A percentile compares a stretch with the other conserved stretches of the same genome.
Evolutionary conservation across 2,329 filamentous ascomycete genomes (phyloP).

Genomic region (Byssothecium circinans): DNA sequence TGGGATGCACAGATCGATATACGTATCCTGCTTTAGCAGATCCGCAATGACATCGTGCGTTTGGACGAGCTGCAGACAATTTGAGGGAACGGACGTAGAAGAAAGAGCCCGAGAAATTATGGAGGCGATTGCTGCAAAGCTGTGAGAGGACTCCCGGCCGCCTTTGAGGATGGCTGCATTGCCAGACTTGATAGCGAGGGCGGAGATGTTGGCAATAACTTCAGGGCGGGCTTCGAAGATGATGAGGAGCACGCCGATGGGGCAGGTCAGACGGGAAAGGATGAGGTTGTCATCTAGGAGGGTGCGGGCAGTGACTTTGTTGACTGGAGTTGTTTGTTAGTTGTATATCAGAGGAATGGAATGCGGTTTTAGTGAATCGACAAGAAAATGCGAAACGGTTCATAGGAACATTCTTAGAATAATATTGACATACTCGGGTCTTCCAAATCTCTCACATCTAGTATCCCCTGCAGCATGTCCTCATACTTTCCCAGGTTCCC

Average conservation of each 20-base stretch:
- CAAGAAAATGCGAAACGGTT: too few species aligned
- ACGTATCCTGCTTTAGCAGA: slow-evolving; percentile 79
- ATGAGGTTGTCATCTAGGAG: slow-evolving; percentile 82
- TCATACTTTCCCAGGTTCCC: slow-evolving; percentile 89
- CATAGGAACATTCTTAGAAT: too few species aligned
- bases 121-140: slow-evolving; percentile 87
- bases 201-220: slow-evolving; percentile 97
- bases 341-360: too few species aligned
- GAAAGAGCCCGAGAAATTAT: slow-evolving; percentile 80
- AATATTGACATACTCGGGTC: slow-evolving; percentile 74
- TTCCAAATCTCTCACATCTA: slow-evolving; percentile 79
- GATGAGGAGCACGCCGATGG: slow-evolving; percentile 95
- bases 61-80: slow-evolving; percentile 89
- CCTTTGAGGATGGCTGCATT: slow-evolving; percentile 97
- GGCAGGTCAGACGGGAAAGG: slow-evolving; percentile 86
- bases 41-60: slow-evolving; percentile 88
- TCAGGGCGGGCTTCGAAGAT: slow-evolving; percentile 98
- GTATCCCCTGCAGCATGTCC: slow-evolving; percentile 94
- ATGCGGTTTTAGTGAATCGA: too few species aligned
- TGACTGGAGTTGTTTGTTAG: slow-evolving; percentile 69
- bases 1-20: slow-evolving; percentile 94
- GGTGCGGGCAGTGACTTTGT: slow-evolving; percentile 80
- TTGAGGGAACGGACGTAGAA: slow-evolving; percentile 74
- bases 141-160: slow-evolving; percentile 92
- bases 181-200: slow-evolving; percentile 92